Evolutionary conservation across 306 rosid species (phyloP), one percentile per base, ranked within the genome.

Genomic region (Malus orientalis): DNA sequence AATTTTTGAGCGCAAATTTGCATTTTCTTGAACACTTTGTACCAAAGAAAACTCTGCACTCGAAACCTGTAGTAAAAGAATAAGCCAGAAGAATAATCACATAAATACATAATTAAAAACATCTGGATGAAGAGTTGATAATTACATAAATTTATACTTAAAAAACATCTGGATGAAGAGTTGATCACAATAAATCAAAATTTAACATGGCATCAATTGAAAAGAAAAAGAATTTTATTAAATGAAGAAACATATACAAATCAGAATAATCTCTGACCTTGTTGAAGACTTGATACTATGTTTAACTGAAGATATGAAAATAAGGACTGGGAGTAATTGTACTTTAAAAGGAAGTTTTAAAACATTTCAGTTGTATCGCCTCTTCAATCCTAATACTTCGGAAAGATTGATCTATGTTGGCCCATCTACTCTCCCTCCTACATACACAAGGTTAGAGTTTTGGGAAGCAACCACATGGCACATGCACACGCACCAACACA

Each of bases 21-120:
- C 93, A 85, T 82, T 94, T 74, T 94, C 97, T 81, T 87, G 93
- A 68, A 81, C 96, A 85, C 77, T 85, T 87, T 90, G 89, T 68
- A 92, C 83, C 38, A 94, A 69, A 25, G 78, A 72, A 85, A 89
- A 92, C 73, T 92, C 95, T 67, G 96, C 96, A 73, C 67, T 84
- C 20, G 96, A 87, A 74, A 94, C 89, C 98, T 92, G 88, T 67
- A 80, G 59, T 10, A 62, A 83, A 69, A 67, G 25, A 64, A 55
- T 44, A 40, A 54, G 25, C 13, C 53, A 49, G 71, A 49, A 16
- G 71, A 53, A 53, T 27, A 27, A 70, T 42, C 49, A 49, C 20
- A 49, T 49, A 49, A 18, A 49, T 49, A 4, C 16, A 49, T 15
- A 49, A 49, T 15, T 49, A 49, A 15, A 47, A 4, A 49, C 55